These are phyloP conservation scores for Entelexis paramagnoliae DNA, from an alignment of 1,139 yeast species.

Conservation along the genomic window DNA sequence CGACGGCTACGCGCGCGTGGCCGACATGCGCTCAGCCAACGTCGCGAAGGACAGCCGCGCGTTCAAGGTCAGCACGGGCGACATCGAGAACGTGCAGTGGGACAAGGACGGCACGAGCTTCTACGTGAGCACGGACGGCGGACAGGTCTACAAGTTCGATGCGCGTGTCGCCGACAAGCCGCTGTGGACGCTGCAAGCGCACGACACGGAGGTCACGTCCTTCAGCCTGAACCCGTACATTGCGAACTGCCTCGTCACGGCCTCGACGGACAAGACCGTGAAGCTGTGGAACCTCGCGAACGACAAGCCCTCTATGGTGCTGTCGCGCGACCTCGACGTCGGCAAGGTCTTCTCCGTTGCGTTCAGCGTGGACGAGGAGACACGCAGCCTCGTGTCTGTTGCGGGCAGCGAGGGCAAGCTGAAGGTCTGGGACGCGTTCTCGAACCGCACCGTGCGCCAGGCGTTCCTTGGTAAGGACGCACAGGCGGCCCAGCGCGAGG, in stretches of 20 bases:
- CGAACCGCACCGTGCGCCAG: slow-evolving; percentile 66
- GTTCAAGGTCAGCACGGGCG: slow-evolving; percentile 53
- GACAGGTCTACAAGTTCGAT: slow-evolving; percentile 83
- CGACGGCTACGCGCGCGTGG: slow-evolving; percentile 65
- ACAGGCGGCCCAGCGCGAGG: slow-evolving; percentile 48
- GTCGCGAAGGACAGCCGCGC: slow-evolving; percentile 52
- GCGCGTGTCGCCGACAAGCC: slow-evolving; percentile 56
- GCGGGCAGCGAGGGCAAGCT: slow-evolving; percentile 83
- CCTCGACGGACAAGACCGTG: slow-evolving; percentile 78
- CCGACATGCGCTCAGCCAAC: slow-evolving; percentile 78
- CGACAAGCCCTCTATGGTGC: slow-evolving; percentile 74
- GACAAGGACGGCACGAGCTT: slow-evolving; percentile 47
- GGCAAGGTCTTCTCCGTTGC: slow-evolving; percentile 81
- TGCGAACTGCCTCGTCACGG: slow-evolving; percentile 70
- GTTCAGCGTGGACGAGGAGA: slow-evolving; percentile 82
- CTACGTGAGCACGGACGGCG: slow-evolving; percentile 86
- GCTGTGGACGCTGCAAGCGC: slow-evolving; percentile 94
- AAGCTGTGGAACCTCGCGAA: slow-evolving; percentile 65
- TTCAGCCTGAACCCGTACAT: slow-evolving; percentile 58
- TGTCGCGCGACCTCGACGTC: slow-evolving; percentile 85
- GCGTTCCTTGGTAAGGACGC: slow-evolving; percentile 44
- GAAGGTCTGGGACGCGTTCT: slow-evolving; percentile 87
- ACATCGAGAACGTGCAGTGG: slow-evolving; percentile 78
- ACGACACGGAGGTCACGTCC: slow-evolving; percentile 84
- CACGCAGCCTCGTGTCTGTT: slow-evolving; percentile 69